Percentiles rank a stretch among this genome's conserved stretches.
Evolutionary conservation across 257 asterid genomes (phyloP).

Genomic region (Solanum lignicaule): DNA sequence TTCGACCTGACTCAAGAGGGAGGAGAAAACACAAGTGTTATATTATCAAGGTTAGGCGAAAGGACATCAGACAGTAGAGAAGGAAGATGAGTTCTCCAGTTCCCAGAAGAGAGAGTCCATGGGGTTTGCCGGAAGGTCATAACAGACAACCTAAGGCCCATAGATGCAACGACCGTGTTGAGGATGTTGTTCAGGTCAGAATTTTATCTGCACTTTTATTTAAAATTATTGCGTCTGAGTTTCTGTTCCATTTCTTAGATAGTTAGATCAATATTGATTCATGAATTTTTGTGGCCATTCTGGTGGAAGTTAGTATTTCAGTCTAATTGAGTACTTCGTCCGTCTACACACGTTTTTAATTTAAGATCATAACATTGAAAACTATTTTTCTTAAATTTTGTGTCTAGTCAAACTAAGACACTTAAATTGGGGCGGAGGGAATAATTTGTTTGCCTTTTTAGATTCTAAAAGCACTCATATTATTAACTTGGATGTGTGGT

Average conservation of each 20-base stretch:
- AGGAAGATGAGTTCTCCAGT: constrained; percentile 68
- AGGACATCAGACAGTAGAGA: background rate
- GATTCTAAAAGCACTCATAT: background rate
- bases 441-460: background rate
- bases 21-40: background rate
- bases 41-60: background rate
- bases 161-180: constrained; percentile 94
- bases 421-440: background rate
- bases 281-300: background rate
- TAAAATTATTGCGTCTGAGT: background rate
- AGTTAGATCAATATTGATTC: background rate
- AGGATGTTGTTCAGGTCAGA: constrained; percentile 74
- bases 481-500: background rate
- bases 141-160: constrained; percentile 68
- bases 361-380: no score
- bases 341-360: background rate
- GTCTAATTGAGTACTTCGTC: background rate
- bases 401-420: background rate
- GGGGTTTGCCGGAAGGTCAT: constrained; percentile 68
- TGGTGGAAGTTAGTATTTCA: background rate
- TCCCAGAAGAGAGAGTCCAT: constrained; percentile 94
- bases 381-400: background rate
- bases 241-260: background rate
- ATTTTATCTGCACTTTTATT: background rate
- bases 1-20: background rate